Evolutionary conservation across 2,329 filamentous ascomycete genomes (phyloP).

Genomic region (Fusarium sp.): DNA sequence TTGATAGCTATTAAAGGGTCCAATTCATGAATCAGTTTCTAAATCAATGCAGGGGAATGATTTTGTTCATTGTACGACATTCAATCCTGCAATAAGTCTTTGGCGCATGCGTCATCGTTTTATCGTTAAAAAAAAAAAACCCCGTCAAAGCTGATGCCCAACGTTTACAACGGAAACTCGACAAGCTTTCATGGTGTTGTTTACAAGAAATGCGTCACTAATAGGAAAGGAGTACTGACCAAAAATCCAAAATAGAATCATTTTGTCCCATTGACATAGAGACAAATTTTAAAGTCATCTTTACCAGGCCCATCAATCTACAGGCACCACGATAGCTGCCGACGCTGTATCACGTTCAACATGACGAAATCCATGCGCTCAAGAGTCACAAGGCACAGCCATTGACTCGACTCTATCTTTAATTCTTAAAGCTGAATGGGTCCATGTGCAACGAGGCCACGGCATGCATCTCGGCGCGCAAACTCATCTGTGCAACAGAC

Average conservation of each 20-base stretch:
- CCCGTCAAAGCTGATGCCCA: too few relatives aligned
- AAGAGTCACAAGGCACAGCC: neutral
- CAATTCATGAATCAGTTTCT: neutral
- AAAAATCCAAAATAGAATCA: slow-evolving; percentile 30
- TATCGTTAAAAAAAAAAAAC: neutral
- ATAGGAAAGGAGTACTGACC: too few relatives aligned
- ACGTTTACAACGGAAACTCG: neutral
- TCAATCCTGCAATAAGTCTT: neutral
- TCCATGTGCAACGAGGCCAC: slow-evolving; percentile 8
- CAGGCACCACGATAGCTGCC: slow-evolving; percentile 17
- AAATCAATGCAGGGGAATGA: neutral
- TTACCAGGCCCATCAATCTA: neutral
- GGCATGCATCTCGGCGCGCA: slow-evolving; percentile 25
- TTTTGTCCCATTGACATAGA: slow-evolving; percentile 26
- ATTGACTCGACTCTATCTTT: slow-evolving; percentile 21
- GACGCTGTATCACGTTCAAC: slow-evolving; percentile 20
- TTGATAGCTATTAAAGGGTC: neutral
- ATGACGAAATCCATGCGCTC: slow-evolving; percentile 3
- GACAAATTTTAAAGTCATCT: slow-evolving; percentile 25
- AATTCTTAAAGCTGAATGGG: slow-evolving; percentile 4
- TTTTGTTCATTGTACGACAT: neutral
- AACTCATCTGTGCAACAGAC: slow-evolving; percentile 27
- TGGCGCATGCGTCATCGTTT: neutral
- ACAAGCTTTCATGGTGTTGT: neutral
- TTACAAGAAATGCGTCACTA: too few relatives aligned